These are phyloP conservation scores for Tricholoma bakamatsutake DNA, from an alignment of 768 basidiomycete genomes.

Conservation along the genomic window DNA sequence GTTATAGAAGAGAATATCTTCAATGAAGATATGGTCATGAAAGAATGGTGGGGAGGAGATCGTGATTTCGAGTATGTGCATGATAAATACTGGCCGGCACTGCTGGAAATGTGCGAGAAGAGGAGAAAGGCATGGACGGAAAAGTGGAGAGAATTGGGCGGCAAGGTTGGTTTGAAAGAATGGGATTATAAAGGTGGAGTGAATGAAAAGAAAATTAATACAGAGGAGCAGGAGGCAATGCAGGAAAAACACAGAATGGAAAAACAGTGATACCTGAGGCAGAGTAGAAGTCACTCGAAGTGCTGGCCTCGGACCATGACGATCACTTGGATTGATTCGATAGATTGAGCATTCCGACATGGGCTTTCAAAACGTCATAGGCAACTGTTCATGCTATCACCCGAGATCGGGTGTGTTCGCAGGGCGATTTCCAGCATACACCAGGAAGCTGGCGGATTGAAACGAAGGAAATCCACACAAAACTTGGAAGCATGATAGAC, in stretches of 20 bases:
- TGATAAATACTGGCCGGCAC: slow-evolving; percentile 65
- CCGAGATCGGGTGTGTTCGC: too few relatives aligned
- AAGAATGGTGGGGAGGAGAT: slow-evolving; percentile 64
- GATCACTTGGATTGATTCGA: neutral
- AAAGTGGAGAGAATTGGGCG: slow-evolving; percentile 67
- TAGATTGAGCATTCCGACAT: neutral
- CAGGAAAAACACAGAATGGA: neutral
- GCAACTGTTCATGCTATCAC: too few relatives aligned
- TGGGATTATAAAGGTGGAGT: slow-evolving; percentile 60
- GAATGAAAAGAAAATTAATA: neutral
- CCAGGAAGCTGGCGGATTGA: too few relatives aligned
- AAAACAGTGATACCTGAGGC: neutral
- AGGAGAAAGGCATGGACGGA: slow-evolving; percentile 44
- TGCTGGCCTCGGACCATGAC: too few relatives aligned
- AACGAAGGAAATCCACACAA: too few relatives aligned
- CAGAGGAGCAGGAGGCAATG: slow-evolving; percentile 1
- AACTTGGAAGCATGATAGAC: too few relatives aligned
- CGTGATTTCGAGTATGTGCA: slow-evolving; percentile 69
- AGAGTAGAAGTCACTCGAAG: neutral
- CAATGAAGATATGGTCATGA: slow-evolving; percentile 62
- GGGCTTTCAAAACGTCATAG: neutral
- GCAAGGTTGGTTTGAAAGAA: slow-evolving; percentile 65
- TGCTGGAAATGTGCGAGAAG: slow-evolving; percentile 50
- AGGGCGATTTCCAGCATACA: too few relatives aligned
- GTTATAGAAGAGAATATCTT: slow-evolving; percentile 65